Evolutionary conservation across 345 rosid genomes (phyloP).

Genomic region (Kernera saxatilis): DNA sequence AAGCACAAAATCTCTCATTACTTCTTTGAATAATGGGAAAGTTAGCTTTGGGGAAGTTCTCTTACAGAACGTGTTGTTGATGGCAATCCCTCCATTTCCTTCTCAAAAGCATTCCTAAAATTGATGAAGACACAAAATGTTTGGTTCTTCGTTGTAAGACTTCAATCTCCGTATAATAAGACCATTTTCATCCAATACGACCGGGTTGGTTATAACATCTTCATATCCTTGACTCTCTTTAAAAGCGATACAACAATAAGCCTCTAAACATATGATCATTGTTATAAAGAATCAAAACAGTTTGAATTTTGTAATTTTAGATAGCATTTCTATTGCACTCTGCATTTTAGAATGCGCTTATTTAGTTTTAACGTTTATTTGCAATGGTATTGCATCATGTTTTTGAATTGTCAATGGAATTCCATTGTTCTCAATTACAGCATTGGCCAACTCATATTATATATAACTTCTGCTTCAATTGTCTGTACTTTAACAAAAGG

Average conservation of each 20-base stretch:
- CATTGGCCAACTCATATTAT: slow-evolving; percentile 55
- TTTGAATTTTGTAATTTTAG: slow-evolving; percentile 37
- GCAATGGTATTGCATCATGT: slow-evolving; percentile 42
- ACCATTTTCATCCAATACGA: slow-evolving; percentile 45
- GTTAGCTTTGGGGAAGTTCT: no score
- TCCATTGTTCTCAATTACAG: slow-evolving; percentile 40
- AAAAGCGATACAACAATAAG: background rate
- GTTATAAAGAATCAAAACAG: background rate
- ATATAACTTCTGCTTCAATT: slow-evolving; percentile 50
- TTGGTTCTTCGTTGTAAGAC: slow-evolving; percentile 26
- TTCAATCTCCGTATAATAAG: slow-evolving; percentile 59
- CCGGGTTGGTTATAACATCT: slow-evolving; percentile 61
- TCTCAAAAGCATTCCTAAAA: no score
- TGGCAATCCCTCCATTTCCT: no score
- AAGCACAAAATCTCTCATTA: no score
- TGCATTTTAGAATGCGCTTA: slow-evolving; percentile 49
- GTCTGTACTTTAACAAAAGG: slow-evolving; percentile 46
- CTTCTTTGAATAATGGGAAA: no score
- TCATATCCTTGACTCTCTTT: slow-evolving; percentile 48
- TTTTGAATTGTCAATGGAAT: slow-evolving; percentile 45
- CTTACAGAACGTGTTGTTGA: no score
- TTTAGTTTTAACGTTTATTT: slow-evolving; percentile 45
- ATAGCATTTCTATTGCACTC: slow-evolving; percentile 31
- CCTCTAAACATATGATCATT: background rate
- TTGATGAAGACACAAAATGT: no score